Conservation (phyloP, 768 basidiomycete genomes). For the Chlorophyllum brunneum region DNA sequence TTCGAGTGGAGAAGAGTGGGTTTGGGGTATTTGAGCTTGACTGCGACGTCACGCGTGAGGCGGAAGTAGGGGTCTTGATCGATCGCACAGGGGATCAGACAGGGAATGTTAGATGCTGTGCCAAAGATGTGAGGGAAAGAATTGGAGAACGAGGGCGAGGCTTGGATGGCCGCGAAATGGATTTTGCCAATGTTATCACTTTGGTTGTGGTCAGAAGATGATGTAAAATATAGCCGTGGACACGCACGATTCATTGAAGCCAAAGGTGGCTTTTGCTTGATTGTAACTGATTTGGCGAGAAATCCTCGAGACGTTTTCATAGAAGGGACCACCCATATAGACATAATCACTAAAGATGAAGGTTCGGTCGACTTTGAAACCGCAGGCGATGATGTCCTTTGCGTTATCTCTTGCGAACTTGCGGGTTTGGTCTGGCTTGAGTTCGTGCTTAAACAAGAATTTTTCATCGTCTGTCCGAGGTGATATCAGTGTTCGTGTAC, state of each 20-base stretch:
- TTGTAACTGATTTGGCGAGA: constrained; percentile 91
- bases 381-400: constrained; percentile 95
- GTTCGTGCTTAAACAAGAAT: constrained; percentile 94
- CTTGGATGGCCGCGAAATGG: constrained; percentile 94
- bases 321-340: constrained; percentile 89
- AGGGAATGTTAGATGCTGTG: constrained; percentile 74
- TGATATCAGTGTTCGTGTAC: neutral
- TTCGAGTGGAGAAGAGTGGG: constrained; percentile 90
- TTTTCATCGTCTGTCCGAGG: constrained; percentile 84
- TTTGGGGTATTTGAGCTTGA: constrained; percentile 93
- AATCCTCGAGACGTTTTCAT: constrained; percentile 89
- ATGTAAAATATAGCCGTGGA: neutral
- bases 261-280: constrained; percentile 93
- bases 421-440: constrained; percentile 86
- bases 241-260: constrained; percentile 91
- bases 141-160: constrained; percentile 94
- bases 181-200: constrained; percentile 99
- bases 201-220: constrained; percentile 6
- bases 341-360: constrained; percentile 96
- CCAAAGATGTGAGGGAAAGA: constrained; percentile 99
- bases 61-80: constrained; percentile 99
- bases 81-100: constrained; percentile 96
- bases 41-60: constrained; percentile 91
- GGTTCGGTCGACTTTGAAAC: constrained; percentile 87
- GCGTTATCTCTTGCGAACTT: constrained; percentile 82